Evolutionary conservation across 2,329 filamentous ascomycete species (phyloP).

Genomic region (Pseudogymnoascus sp.): DNA sequence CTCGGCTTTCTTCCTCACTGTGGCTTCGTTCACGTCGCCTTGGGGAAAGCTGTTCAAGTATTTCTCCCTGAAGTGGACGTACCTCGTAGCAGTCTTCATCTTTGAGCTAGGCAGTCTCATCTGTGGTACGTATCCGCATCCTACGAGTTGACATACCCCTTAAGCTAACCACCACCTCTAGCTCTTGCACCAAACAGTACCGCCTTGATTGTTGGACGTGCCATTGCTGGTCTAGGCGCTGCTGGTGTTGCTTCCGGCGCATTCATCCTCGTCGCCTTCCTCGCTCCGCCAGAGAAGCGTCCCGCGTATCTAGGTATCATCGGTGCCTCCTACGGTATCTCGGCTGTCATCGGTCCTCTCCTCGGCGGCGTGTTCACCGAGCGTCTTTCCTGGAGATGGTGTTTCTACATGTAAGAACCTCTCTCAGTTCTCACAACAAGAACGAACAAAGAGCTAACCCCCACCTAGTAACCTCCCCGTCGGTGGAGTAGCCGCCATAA

Average conservation of each 20-base stretch:
- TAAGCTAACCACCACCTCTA: neutral
- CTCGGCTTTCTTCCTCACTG: constrained; percentile 30
- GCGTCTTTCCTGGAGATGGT: constrained; percentile 33
- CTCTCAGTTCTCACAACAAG: neutral
- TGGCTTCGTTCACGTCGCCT: constrained; percentile 21
- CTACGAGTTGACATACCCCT: neutral
- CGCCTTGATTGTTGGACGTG: constrained; percentile 29
- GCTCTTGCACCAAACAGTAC: constrained; percentile 27
- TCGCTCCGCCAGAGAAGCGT: constrained; percentile 25
- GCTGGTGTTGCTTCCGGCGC: constrained; percentile 30
- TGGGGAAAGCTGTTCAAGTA: constrained; percentile 17
- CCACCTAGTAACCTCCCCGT: constrained; percentile 35
- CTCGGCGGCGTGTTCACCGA: constrained; percentile 31
- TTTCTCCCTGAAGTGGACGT: constrained; percentile 25
- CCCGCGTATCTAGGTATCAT: constrained; percentile 28
- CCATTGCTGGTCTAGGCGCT: constrained; percentile 26
- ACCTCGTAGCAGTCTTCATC: constrained; percentile 26
- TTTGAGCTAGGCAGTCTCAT: constrained; percentile 32
- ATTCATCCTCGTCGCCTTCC: constrained; percentile 34
- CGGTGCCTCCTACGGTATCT: constrained; percentile 24
- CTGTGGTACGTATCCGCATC: constrained; percentile 21
- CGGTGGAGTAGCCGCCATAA: constrained; percentile 30
- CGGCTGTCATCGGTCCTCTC: constrained; percentile 27
- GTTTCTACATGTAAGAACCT: constrained; percentile 28
- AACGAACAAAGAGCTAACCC: neutral